Base-by-base conservation (phyloP, 2,329 filamentous ascomycete species). In the Diplodia mutila region DNA sequence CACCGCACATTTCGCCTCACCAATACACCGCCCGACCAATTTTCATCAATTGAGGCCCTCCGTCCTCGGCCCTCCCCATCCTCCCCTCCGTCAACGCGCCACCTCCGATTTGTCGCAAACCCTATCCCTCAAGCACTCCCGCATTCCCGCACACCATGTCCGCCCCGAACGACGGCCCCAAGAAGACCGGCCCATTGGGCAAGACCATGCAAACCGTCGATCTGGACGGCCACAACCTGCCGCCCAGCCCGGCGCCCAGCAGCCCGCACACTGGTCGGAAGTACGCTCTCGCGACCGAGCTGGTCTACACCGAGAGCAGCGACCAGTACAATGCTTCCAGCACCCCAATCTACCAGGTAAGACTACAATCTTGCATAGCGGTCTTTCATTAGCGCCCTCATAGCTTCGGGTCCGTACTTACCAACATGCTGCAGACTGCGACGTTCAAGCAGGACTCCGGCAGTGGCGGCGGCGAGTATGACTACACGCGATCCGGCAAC, bases 261-360 rank as follows among this genome's bases (percentile, higher is more conserved):
- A 97, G 91, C 76, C 95, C 95, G 27, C 87, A 90, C 76, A 91
- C 90, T 76, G 93, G 93, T 70, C 89, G 91, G 72, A 92, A 93
- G 73, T 99, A 98, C 81, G 93, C 94, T 54, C 87, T 99, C 69
- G 94, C 94, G 68, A 99, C 95, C 4, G 95, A 99, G 82, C 85
- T 99, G 70, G 95, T 99, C 69, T 98, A 94, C 80, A 98, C 94
- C 63, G 95, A 99, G 74, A 89, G 91, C 78, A 95, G 90, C 81
- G 95, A 99, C 80, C 95, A 99, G 83, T 97, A 98, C 84, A 96
- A 96, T 76, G 88, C 95, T 68, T 97, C 93, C 73, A 98, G 94
- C 80, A 90, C 97, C 74, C 95, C 95, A 65, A 98, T 99, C 77
- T 99, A 99, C 81, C 95, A 97, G 83, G 86, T 88, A 76, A 54